These are phyloP conservation scores for Pythium biforme DNA, from an alignment of 352 stramenopile species.

Conservation along the genomic window DNA sequence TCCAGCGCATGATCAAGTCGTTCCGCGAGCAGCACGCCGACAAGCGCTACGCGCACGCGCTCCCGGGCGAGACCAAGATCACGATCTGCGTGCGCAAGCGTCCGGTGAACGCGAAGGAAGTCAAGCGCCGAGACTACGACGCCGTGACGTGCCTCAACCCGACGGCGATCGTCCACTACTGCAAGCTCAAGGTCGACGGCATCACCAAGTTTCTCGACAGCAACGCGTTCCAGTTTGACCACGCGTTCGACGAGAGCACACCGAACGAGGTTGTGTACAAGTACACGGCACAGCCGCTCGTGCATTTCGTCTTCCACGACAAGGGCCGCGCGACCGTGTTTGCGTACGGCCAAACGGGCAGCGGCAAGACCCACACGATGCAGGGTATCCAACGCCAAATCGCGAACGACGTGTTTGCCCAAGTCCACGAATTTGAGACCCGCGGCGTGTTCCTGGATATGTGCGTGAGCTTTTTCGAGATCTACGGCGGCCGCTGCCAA, in stretches of 20 bases:
- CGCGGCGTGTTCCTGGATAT: conserved; percentile 73
- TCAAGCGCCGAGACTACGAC: conserved; percentile 94
- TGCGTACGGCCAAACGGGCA: conserved; percentile 97
- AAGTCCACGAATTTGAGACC: conserved; percentile 56
- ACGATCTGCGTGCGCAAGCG: conserved; percentile 96
- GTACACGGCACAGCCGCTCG: conserved; percentile 88
- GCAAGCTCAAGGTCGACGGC: conserved; percentile 97
- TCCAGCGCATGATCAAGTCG: conserved; percentile 89
- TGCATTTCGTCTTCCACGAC: conserved; percentile 93
- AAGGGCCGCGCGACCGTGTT: conserved; percentile 94
- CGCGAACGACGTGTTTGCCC: conserved; percentile 69
- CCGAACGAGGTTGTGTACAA: conserved; percentile 94
- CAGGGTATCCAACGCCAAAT: conserved; percentile 84
- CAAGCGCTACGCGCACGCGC: conserved; percentile 44
- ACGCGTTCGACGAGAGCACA: conserved; percentile 93
- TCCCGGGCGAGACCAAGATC: conserved; percentile 85
- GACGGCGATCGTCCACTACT: conserved; percentile 94
- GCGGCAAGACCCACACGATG: conserved; percentile 91
- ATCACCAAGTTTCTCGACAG: conserved; percentile 99
- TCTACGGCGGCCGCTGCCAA: conserved; percentile 95
- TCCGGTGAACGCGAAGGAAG: conserved; percentile 91
- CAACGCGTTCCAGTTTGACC: conserved; percentile 92
- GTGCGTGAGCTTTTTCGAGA: conserved; percentile 96
- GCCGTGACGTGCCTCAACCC: conserved; percentile 95
- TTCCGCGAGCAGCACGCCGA: conserved; percentile 80